phyloP scores from a whole-genome alignment of 2,329 filamentous ascomycete species.

The Tolypocladium nubicola region DNA sequence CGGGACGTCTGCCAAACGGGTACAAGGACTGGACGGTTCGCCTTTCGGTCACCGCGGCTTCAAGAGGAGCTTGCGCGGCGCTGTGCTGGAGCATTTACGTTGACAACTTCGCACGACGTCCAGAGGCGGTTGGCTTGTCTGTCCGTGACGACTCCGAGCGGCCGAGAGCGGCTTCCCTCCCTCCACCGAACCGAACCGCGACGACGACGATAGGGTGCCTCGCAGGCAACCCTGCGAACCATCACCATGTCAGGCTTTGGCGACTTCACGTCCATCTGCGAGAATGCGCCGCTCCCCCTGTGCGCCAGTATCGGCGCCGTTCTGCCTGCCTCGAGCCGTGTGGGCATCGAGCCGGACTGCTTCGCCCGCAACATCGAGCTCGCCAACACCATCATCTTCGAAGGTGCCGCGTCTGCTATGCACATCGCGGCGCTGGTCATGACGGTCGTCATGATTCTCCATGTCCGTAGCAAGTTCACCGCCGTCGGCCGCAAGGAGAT shows the following conservation, averaged over 20 bases:
- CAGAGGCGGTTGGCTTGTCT: too few species aligned
- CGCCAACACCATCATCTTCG: constrained; percentile 97
- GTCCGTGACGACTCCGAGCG: background rate
- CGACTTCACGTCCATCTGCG: constrained; percentile 80
- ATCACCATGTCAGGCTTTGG: constrained; percentile 70
- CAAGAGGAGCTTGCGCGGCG: background rate
- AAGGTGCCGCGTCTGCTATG: constrained; percentile 81
- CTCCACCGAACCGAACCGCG: background rate
- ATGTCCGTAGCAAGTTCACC: constrained; percentile 95
- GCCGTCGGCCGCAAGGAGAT: constrained; percentile 72
- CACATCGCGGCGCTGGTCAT: constrained; percentile 86
- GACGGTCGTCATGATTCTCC: constrained; percentile 95
- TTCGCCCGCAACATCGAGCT: constrained; percentile 92
- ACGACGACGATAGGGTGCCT: background rate
- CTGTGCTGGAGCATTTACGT: background rate
- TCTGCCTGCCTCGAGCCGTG: constrained; percentile 53
- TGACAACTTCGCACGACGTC: background rate
- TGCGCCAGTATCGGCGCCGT: constrained; percentile 77
- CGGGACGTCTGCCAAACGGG: background rate
- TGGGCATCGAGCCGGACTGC: constrained; percentile 80
- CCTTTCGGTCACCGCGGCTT: background rate
- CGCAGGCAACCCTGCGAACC: background rate
- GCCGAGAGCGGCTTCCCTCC: background rate
- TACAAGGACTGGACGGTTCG: background rate
- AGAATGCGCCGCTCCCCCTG: constrained; percentile 72